These are phyloP conservation scores for Erysimum cheiranthoides DNA, from an alignment of 345 rosid species.

Conservation along the genomic window DNA sequence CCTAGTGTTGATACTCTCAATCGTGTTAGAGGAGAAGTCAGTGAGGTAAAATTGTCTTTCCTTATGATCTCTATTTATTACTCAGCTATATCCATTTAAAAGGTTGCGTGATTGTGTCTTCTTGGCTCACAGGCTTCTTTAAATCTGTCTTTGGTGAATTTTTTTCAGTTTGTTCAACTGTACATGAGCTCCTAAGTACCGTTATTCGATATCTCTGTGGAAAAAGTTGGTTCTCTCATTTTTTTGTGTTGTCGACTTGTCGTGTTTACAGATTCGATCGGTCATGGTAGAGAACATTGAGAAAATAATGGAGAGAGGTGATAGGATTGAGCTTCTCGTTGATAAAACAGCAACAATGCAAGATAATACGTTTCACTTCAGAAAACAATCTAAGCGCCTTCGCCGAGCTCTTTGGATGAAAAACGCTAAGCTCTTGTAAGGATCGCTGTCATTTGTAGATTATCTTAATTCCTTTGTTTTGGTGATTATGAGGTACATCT, in stretches of 20 bases:
- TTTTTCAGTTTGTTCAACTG: background rate
- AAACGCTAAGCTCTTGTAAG: constrained; percentile 94
- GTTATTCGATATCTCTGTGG: background rate
- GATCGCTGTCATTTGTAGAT: background rate
- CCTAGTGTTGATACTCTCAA: constrained; percentile 86
- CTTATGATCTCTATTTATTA: background rate
- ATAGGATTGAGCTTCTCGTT: constrained; percentile 92
- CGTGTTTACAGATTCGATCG: constrained; percentile 68
- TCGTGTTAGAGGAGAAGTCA: constrained; percentile 95
- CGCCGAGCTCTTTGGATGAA: constrained; percentile 97
- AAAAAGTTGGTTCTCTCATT: background rate
- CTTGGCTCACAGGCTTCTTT: background rate
- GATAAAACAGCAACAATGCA: constrained; percentile 98
- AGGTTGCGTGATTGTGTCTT: background rate
- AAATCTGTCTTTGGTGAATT: background rate
- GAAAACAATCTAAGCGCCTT: constrained; percentile 92
- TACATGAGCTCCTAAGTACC: background rate
- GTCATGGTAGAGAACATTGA: constrained; percentile 98
- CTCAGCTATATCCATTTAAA: constrained; percentile 6
- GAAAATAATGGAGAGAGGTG: constrained; percentile 97
- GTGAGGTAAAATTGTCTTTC: constrained; percentile 64
- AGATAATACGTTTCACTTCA: constrained; percentile 90
- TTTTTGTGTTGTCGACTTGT: background rate
- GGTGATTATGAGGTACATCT: background rate
- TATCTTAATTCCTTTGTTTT: background rate